phyloP scores from a whole-genome alignment of 2,329 filamentous ascomycete species.

The Pseudocercospora crystallina region DNA sequence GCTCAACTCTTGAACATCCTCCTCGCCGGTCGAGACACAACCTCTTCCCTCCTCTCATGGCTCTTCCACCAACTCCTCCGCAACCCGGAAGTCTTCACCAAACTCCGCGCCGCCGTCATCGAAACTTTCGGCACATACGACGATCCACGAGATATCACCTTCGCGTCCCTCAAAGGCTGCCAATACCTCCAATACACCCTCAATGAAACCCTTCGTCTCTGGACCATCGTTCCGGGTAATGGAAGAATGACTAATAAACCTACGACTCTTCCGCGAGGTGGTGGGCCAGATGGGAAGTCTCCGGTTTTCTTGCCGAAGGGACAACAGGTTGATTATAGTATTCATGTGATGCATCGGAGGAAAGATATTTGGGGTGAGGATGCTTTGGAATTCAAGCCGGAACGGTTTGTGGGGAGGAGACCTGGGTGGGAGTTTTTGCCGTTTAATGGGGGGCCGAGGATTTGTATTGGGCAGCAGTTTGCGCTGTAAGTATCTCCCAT shows the following conservation, averaged over 20 bases:
- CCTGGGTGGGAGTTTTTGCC: constrained; percentile 38
- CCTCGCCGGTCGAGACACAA: constrained; percentile 65
- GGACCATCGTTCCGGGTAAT: constrained; percentile 77
- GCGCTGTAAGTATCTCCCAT: constrained; percentile 50
- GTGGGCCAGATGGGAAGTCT: constrained; percentile 51
- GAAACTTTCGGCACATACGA: constrained; percentile 47
- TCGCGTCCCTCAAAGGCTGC: constrained; percentile 65
- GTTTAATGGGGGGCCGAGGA: constrained; percentile 59
- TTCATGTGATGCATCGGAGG: constrained; percentile 39
- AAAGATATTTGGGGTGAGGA: constrained; percentile 41
- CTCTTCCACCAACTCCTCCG: constrained; percentile 53
- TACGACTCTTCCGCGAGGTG: constrained; percentile 70
- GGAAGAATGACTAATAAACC: constrained; percentile 68
- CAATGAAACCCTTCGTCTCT: constrained; percentile 67
- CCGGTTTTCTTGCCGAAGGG: constrained; percentile 51
- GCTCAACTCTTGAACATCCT: constrained; percentile 60
- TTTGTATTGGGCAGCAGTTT: constrained; percentile 82
- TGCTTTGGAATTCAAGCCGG: constrained; percentile 40
- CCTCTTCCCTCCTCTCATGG: constrained; percentile 55
- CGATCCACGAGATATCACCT: constrained; percentile 47
- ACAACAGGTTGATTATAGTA: constrained; percentile 32
- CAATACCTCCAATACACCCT: constrained; percentile 56
- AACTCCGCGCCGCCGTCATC: constrained; percentile 52
- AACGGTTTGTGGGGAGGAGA: constrained; percentile 34
- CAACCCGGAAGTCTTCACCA: constrained; percentile 50